Percentiles rank a stretch among this genome's conserved stretches.
These are phyloP conservation scores for Penicillium capsulatum DNA, from an alignment of 2,329 filamentous ascomycete genomes.

Conservation along the genomic window DNA sequence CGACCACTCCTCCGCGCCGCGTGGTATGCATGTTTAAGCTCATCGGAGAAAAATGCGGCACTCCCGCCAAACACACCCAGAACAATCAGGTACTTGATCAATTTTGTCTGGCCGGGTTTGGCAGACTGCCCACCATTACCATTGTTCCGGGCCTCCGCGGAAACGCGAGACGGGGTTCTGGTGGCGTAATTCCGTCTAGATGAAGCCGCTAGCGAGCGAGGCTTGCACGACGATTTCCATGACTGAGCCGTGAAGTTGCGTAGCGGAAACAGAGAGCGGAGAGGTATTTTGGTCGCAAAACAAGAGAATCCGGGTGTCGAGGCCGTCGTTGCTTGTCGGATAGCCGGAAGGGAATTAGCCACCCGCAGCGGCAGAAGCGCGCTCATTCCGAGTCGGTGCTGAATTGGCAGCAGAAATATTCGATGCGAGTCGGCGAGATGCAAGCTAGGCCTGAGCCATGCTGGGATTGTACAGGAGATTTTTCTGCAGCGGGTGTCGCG, in stretches of 20 bases:
- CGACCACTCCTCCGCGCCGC: constrained; percentile 73
- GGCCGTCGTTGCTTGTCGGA: constrained; percentile 23
- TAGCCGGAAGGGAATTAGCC: constrained; percentile 27
- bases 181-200: constrained; percentile 18
- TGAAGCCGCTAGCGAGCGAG: neutral
- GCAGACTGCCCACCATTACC: constrained; percentile 9
- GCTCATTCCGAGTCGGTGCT: constrained; percentile 30
- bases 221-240: constrained; percentile 1
- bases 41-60: constrained; percentile 53
- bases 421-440: neutral
- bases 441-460: constrained; percentile 11
- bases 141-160: constrained; percentile 7
- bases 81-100: constrained; percentile 32
- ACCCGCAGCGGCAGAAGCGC: constrained; percentile 33
- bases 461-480: constrained; percentile 14
- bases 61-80: constrained; percentile 40
- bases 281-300: constrained; percentile 1
- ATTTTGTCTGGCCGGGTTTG: constrained; percentile 16
- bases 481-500: constrained; percentile 21
- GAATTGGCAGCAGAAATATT: constrained; percentile 1
- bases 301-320: constrained; percentile 12
- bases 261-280: constrained; percentile 1
- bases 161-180: constrained; percentile 14
- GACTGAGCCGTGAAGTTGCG: neutral
- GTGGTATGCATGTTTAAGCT: constrained; percentile 71